Base-by-base conservation (phyloP, 2,329 filamentous ascomycete genomes). In the Allantophomopsis lycopodina region DNA sequence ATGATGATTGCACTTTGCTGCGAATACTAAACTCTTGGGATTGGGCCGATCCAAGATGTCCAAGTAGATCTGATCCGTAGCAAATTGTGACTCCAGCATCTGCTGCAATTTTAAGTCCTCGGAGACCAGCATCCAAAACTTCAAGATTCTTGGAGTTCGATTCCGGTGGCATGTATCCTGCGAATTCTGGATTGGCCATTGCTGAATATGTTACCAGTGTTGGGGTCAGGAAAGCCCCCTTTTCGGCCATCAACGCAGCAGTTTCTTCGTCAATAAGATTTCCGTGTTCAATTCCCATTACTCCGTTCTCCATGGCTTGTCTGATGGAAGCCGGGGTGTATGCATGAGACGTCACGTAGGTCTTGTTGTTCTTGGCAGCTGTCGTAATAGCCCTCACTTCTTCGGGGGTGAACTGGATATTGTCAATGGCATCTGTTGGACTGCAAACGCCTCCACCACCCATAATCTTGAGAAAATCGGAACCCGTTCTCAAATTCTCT, bases 381-480 rank as follows among this genome's bases (percentile, higher is more conserved):
- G 63, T 63, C 5, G 60, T 58, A 37, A 77, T 72, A 4, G 73
- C 70, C 32, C 55, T 55, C 39, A 78, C 67, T 56, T 77, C 73
- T 28, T 64, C 66, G 0, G 62, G 56, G 0, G 70, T 70, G 53
- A 76, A 78, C 50, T 78, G 73, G 12, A 68, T 54, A 47, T 67
- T 62, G 7, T 66, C 63, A 10, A 77, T 56, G 30, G 55, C 56
- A 48, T 77, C 73, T 0, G 69, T 73, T 0, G 70, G 69, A 10
- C 63, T 68, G 0, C 67, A 63, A 2, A 78, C 71, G 8, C 74
- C 73, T 2, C 74, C 73, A 4, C 64, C 64, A 1, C 60, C 61
- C 71, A 76, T 76, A 44, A 78, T 71, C 52, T 78, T 78, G 53
- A 79, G 65, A 46, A 77, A 76, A 48, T 77, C 69, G 1, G 70